phyloP scores from a whole-genome alignment of 2,329 filamentous ascomycete species.

The Paraconiothyrium sp. region DNA sequence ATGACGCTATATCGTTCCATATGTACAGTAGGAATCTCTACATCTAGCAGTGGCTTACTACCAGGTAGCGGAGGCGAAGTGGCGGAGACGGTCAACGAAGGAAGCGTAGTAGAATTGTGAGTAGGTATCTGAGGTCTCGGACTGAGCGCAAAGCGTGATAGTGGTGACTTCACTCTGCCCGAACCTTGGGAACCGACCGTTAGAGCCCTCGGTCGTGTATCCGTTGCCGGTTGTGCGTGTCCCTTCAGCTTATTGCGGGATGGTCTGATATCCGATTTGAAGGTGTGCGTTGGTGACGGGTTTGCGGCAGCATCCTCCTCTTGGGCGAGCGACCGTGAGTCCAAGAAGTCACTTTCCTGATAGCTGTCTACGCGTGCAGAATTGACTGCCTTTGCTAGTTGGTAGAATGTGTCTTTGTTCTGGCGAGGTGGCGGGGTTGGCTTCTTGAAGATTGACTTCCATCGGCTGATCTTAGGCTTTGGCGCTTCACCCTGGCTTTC shows the following conservation, averaged over 20 bases:
- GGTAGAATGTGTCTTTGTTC: conserved; percentile 47
- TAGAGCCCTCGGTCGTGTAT: conserved; percentile 33
- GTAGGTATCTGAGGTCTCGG: conserved; percentile 27
- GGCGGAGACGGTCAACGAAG: conserved; percentile 30
- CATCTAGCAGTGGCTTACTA: conserved; percentile 63
- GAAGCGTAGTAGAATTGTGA: conserved; percentile 23
- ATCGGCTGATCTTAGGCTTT: conserved; percentile 49
- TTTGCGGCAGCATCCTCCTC: conserved; percentile 28
- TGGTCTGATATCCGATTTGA: conserved; percentile 41
- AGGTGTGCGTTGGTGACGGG: conserved; percentile 43
- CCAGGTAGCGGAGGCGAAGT: conserved; percentile 18
- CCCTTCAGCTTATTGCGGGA: conserved; percentile 39
- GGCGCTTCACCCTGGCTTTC: conserved; percentile 27
- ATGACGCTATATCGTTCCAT: conserved; percentile 94
- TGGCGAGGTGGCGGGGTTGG: conserved; percentile 30
- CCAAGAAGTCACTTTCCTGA: conserved; percentile 40
- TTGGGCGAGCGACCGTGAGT: conserved; percentile 25
- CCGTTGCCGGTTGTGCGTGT: conserved; percentile 23
- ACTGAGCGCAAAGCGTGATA: conserved; percentile 29
- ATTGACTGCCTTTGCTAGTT: conserved; percentile 38
- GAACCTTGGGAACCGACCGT: conserved; percentile 26
- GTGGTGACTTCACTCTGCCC: conserved; percentile 24
- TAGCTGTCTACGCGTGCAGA: conserved; percentile 43
- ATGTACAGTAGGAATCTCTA: conserved; percentile 81
- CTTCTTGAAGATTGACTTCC: conserved; percentile 52